These are phyloP conservation scores for Aspergillaceae sp. DNA, from an alignment of 2,329 filamentous ascomycete genomes.

Conservation along the genomic window DNA sequence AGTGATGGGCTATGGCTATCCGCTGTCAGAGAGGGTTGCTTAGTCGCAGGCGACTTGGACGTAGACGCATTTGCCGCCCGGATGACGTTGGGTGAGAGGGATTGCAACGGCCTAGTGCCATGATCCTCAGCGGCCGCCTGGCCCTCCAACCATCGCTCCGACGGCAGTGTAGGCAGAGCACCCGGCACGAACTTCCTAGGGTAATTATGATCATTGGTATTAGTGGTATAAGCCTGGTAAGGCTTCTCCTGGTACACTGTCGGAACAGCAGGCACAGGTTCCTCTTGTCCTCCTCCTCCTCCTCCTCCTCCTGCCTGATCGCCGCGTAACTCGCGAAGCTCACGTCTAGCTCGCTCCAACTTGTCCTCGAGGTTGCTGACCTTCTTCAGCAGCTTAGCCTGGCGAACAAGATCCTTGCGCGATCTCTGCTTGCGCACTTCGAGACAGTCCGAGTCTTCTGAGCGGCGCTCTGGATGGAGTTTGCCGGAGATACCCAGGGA, in stretches of 20 bases:
- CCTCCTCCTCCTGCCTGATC: slow-evolving; percentile 20
- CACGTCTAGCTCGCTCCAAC: slow-evolving; percentile 46
- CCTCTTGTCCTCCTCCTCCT: not conserved
- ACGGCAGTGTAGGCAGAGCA: slow-evolving; percentile 37
- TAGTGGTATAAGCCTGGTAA: slow-evolving; percentile 11
- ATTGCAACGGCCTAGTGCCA: not conserved
- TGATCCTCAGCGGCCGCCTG: slow-evolving; percentile 4
- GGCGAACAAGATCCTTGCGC: slow-evolving; percentile 49
- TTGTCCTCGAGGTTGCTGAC: slow-evolving; percentile 55
- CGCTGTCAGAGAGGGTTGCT: slow-evolving; percentile 8
- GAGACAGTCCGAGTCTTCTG: slow-evolving; percentile 14
- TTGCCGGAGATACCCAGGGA: slow-evolving; percentile 16
- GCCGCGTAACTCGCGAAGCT: slow-evolving; percentile 44
- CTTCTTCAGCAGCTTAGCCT: slow-evolving; percentile 50
- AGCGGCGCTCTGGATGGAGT: slow-evolving; percentile 9
- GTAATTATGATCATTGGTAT: slow-evolving; percentile 7
- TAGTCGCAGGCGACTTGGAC: slow-evolving; percentile 9
- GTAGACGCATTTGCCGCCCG: not conserved
- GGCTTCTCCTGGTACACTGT: slow-evolving; percentile 6
- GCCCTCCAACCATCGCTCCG: slow-evolving; percentile 36
- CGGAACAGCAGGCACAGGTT: slow-evolving; percentile 2
- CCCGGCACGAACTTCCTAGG: slow-evolving; percentile 34
- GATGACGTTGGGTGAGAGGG: slow-evolving; percentile 1
- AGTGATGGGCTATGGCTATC: slow-evolving; percentile 24
- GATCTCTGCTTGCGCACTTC: slow-evolving; percentile 42